Evolutionary conservation across 2,329 filamentous ascomycete species (phyloP).

Genomic region (Moelleriella libera): DNA sequence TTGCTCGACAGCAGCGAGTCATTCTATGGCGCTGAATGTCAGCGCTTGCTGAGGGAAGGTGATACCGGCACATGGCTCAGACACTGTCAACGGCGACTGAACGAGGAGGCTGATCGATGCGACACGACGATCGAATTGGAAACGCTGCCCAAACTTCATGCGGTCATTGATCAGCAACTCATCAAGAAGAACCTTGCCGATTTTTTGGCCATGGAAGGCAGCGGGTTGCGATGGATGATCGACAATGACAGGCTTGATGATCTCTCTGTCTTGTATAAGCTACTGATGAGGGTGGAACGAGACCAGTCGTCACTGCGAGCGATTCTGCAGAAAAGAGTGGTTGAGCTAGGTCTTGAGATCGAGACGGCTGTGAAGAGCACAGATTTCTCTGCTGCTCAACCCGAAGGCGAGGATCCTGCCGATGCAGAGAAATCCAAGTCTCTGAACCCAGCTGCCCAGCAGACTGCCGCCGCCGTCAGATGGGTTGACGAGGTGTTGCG

Average conservation of each 20-base stretch:
- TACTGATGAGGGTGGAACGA: constrained; percentile 64
- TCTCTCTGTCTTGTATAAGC: constrained; percentile 64
- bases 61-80: constrained; percentile 75
- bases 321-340: constrained; percentile 59
- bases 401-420: constrained; percentile 32
- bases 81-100: constrained; percentile 58
- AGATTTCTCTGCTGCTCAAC: constrained; percentile 30
- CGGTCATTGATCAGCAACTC: constrained; percentile 68
- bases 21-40: constrained; percentile 69
- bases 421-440: constrained; percentile 21
- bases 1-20: constrained; percentile 56
- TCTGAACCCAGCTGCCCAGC: constrained; percentile 47
- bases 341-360: constrained; percentile 70
- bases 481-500: constrained; percentile 88
- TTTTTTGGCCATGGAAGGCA: constrained; percentile 72
- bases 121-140: constrained; percentile 63
- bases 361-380: constrained; percentile 52
- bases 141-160: constrained; percentile 58
- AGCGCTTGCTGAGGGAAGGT: constrained; percentile 57
- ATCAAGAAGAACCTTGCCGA: constrained; percentile 67
- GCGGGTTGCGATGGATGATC: constrained; percentile 78
- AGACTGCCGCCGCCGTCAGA: constrained; percentile 75
- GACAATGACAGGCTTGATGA: constrained; percentile 75
- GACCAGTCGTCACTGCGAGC: constrained; percentile 57
- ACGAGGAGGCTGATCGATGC: constrained; percentile 72